Evolutionary conservation across 345 rosid species (phyloP).

Genomic region (Lepidium africanum): DNA sequence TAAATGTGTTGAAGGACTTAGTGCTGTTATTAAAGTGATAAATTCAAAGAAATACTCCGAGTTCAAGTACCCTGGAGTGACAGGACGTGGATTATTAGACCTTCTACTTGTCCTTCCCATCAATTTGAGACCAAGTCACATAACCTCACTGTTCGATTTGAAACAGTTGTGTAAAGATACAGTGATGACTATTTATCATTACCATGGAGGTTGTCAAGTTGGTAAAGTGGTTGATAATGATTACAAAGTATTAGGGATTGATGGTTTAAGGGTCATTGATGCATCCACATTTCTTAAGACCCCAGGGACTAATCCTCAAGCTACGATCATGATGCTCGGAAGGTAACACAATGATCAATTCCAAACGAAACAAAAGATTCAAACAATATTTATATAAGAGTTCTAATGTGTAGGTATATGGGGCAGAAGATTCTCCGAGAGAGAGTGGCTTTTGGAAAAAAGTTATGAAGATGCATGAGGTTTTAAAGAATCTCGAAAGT

Average conservation of each 20-base stretch:
- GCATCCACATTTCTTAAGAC: constrained; percentile 45
- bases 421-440: constrained; percentile 36
- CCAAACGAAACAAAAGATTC: not conserved
- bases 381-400: not conserved
- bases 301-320: constrained; percentile 71
- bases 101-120: constrained; percentile 40
- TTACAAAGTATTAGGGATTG: constrained; percentile 48
- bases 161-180: constrained; percentile 58
- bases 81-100: constrained; percentile 32
- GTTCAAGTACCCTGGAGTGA: constrained; percentile 33
- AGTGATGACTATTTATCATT: constrained; percentile 60
- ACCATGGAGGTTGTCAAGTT: constrained; percentile 65
- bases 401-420: constrained; percentile 34
- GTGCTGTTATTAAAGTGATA: constrained; percentile 35
- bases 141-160: constrained; percentile 29
- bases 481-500: not conserved
- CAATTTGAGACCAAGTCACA: constrained; percentile 51
- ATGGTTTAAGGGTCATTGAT: constrained; percentile 47
- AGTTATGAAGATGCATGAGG: not conserved
- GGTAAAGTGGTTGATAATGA: constrained; percentile 45
- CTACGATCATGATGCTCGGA: constrained; percentile 74
- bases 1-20: constrained; percentile 50
- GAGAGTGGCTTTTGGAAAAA: constrained; percentile 1
- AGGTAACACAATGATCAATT: constrained; percentile 32
- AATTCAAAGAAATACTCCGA: constrained; percentile 36